Percentiles rank a stretch among this genome's conserved stretches.
Conservation (phyloP, 148 eudicot species). For the Rhododendron kiyosumense region DNA sequence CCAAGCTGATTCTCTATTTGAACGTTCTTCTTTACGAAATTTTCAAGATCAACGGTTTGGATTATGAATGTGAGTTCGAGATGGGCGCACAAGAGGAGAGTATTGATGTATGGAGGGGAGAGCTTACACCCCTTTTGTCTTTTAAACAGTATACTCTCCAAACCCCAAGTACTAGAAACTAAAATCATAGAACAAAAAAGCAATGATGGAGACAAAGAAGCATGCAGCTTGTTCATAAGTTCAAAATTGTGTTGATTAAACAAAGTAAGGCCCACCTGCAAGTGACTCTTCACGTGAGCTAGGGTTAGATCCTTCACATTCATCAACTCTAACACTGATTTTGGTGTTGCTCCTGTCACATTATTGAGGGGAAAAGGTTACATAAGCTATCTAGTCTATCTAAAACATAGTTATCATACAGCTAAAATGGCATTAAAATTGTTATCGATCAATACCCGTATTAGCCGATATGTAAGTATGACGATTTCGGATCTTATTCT, state of each 20-base stretch:
- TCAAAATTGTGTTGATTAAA: conserved; percentile 9
- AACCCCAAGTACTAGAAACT: conserved; percentile 3
- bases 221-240: background rate
- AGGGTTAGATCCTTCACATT: conserved; percentile 96
- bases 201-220: conserved; percentile 4
- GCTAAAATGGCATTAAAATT: background rate
- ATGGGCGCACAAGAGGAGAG: background rate
- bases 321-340: conserved; percentile 93
- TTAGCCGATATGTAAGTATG: background rate
- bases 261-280: conserved; percentile 54
- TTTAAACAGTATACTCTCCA: conserved; percentile 6
- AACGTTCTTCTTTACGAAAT: background rate
- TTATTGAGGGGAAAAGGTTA: background rate
- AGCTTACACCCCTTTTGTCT: conserved; percentile 11
- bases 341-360: conserved; percentile 86
- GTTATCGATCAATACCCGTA: background rate
- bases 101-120: background rate
- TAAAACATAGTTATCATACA: background rate
- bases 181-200: background rate
- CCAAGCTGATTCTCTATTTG: background rate
- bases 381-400: background rate
- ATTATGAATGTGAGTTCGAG: background rate
- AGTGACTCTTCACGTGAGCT: conserved; percentile 95
- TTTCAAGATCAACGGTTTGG: background rate
- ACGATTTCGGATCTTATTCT: background rate